phyloP scores from a whole-genome alignment of 768 basidiomycete species.

The Trametes villosa region DNA sequence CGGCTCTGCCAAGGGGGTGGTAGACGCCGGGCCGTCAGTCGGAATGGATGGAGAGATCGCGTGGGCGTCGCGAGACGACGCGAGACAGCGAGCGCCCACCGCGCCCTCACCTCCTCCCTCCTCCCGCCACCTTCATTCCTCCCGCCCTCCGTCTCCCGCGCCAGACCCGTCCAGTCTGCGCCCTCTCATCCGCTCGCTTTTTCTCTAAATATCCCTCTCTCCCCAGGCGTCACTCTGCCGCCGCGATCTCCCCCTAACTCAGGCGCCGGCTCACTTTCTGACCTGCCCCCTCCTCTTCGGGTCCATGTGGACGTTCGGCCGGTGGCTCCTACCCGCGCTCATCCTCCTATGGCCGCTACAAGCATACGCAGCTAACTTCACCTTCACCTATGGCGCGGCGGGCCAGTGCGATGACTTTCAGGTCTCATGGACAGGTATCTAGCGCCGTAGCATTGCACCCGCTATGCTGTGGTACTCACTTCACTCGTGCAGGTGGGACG shows the following conservation, averaged over 20 bases:
- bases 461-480: slow-evolving; percentile 2
- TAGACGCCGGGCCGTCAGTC: neutral
- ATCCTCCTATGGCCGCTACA: slow-evolving; percentile 24
- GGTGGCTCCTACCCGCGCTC: slow-evolving; percentile 25
- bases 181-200: slow-evolving; percentile 10
- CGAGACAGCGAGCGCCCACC: no score
- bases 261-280: neutral
- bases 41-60: neutral
- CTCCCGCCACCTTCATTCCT: neutral
- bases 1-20: neutral
- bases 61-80: slow-evolving; percentile 12
- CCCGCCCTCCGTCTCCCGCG: neutral
- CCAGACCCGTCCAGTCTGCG: neutral
- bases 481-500: slow-evolving; percentile 50
- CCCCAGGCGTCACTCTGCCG: neutral
- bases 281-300: neutral
- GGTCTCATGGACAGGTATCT: slow-evolving; percentile 64
- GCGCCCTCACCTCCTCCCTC: neutral
- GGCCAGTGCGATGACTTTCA: slow-evolving; percentile 65
- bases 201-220: neutral
- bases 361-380: slow-evolving; percentile 39
- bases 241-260: neutral
- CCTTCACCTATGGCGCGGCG: slow-evolving; percentile 55
- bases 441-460: neutral
- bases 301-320: slow-evolving; percentile 28